Base-by-base conservation (phyloP, 805 yeast genomes). In the Saccharomycopsis schoenii region DNA sequence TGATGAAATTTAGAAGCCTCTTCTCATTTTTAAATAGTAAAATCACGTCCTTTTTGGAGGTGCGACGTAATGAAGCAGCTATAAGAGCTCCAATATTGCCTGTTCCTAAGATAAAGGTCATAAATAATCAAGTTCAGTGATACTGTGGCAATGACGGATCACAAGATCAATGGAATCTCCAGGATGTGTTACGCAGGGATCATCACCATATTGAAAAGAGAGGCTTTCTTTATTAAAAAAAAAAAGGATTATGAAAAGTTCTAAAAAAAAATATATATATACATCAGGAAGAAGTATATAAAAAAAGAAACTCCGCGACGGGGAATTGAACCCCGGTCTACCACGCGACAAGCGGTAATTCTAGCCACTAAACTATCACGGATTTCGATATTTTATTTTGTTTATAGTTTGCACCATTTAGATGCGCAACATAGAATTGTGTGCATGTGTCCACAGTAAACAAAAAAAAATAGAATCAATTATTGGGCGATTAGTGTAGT, bases 31-130 rank as follows among this genome's bases (percentile, higher is more conserved):
- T 60, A 66, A 75, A 68, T 34, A 79, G 71, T 9, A 72, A 64
- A 0, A 69, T 65, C 40, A 71, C 69, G 2, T 65, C 57, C 4
- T 72, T 67, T 19, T 63, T 64, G 3, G 67, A 65, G 4, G 71
- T 68, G 24, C 69, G 64, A 1, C 71, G 70, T n/a, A 78, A 69
- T 34, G 76, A 76, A 61, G 72, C 76, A n/a, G 82, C 83, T 24
- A 81, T 67, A n/a, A 83, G 68, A 25, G 59, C 39, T 21, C 64
- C 64, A 8, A 64, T 57, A 24, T 60, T 62, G 15, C 64, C 64
- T 19, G 61, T 55, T 10, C 66, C 66, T 21, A 63, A 34, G 4
- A 63, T 56, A 43, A 55, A 63, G 8, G 57, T 58, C 62, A 62
- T 60, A 47, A 2, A 29, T 55, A 19, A 14, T 8, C n/a, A 24